Conservation (phyloP, 1,284 basidiomycete species). For the Cutaneotrichosporon sp. region DNA sequence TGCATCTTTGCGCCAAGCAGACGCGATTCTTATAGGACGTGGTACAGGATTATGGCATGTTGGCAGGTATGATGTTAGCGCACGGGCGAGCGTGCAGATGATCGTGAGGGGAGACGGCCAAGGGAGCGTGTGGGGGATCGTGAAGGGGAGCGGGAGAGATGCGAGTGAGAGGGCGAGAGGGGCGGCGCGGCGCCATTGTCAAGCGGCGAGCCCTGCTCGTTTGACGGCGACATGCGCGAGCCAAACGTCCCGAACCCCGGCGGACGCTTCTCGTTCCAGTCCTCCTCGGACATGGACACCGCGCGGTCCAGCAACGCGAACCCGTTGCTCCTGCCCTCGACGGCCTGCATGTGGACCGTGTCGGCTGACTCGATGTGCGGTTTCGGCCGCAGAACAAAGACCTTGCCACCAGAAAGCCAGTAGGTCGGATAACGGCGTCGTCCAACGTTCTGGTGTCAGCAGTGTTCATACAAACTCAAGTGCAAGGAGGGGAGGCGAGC, state of each 20-base stretch:
- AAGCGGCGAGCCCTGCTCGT: no score
- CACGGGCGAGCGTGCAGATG: no score
- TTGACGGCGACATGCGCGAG: neutral
- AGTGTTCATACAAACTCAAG: no score
- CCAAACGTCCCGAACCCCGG: neutral
- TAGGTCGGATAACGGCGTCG: conserved; percentile 55
- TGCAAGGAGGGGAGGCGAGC: no score
- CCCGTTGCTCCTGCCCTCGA: conserved; percentile 12
- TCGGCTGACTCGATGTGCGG: neutral
- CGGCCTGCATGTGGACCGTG: conserved; percentile 7
- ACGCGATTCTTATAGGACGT: neutral
- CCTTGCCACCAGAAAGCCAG: conserved; percentile 44
- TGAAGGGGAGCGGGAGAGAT: no score
- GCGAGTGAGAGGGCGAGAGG: no score
- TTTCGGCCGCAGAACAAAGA: conserved; percentile 7
- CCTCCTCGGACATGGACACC: neutral
- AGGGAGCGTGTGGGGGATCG: no score
- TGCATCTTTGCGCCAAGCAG: neutral
- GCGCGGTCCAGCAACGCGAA: conserved; percentile 4
- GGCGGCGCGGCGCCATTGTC: no score
- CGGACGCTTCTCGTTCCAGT: neutral
- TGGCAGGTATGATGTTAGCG: no score
- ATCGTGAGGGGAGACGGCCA: no score
- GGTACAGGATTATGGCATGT: no score
- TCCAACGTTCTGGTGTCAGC: conserved; percentile 51